Percentiles rank a stretch among this genome's conserved stretches.
phyloP scores from a whole-genome alignment of 306 rosid genomes.

The Amphicarpaea edgeworthii region DNA sequence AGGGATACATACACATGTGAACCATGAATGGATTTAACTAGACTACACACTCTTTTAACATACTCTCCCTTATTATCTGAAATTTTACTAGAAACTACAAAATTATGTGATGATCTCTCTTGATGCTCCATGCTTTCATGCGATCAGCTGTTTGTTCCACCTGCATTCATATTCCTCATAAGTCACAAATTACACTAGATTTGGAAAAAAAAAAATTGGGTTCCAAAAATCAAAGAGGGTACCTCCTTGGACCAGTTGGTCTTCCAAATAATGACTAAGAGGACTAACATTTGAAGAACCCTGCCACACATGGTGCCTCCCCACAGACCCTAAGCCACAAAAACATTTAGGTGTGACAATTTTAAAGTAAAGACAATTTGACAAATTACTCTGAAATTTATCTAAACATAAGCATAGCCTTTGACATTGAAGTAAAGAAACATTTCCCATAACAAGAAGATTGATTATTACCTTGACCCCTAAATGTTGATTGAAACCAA shows the following conservation, averaged over 20 bases:
- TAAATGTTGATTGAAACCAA: slow-evolving; percentile 44
- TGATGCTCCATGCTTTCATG: slow-evolving; percentile 52
- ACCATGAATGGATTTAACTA: too few species aligned
- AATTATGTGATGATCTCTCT: too few species aligned
- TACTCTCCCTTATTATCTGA: too few species aligned
- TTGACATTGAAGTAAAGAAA: background rate
- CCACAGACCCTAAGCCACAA: slow-evolving; percentile 34
- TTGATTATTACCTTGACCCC: slow-evolving; percentile 57
- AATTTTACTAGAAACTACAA: too few species aligned
- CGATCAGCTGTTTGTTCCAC: slow-evolving; percentile 64
- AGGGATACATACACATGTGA: too few species aligned
- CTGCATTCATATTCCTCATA: slow-evolving; percentile 41
- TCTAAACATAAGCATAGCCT: background rate
- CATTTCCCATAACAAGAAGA: background rate
- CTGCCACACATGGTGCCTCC: slow-evolving; percentile 55
- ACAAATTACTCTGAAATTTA: background rate
- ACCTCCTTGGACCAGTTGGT: slow-evolving; percentile 71
- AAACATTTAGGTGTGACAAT: background rate
- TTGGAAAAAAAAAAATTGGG: background rate
- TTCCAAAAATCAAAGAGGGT: background rate
- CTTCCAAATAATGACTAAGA: slow-evolving; percentile 46
- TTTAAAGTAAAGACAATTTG: background rate
- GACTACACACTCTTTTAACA: too few species aligned
- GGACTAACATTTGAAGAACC: slow-evolving; percentile 51
- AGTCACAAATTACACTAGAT: background rate